Base-by-base conservation (phyloP, 2,329 filamentous ascomycete species). In the Sarocladium strictum region DNA sequence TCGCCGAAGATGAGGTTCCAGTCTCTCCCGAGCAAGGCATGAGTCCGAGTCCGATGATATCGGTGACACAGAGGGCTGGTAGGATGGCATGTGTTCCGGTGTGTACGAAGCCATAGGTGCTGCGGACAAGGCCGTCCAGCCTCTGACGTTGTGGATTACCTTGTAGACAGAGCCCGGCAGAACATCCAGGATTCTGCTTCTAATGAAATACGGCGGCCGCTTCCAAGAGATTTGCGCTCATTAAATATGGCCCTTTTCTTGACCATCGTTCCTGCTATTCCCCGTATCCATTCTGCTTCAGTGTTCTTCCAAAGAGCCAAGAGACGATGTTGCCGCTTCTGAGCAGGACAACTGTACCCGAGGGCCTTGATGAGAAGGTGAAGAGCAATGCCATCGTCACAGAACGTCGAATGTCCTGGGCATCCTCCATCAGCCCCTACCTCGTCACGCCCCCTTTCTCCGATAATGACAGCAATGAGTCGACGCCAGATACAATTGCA, bases 391-490 rank as follows among this genome's bases (percentile, higher is more conserved):
- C 15, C 43, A 27, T 47, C 24, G 24, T 47, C 23, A 7, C 43
- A 12, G 24, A 47, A 17, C 23, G 21, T 29, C 43, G 29, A 29
- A 5, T 47, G 14, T 47, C 43, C 17, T 47, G 43, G 43, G 43
- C 12, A 15, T 47, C 43, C 6, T 27, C 9, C 10, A 12, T n/a
- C 23, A 37, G 37, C 26, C 24, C 35, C 14, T 55, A 51, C 27
- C 56, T 43, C 14, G 27, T 53, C 50, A 55, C 56, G n/a, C 56
- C 56, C 9, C 56, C 56, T 7, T 38, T 50, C 21, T 55, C 56
- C 7, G 29, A 24, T 17, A 45, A 45, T 33, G 54, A 55, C 21
- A 27, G 53, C 24, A 26, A 57, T 53, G 26, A 23, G 24, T 35
- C 24, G 3, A 24, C 27, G 26, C 29, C 55, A 17, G 38, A 50